Evolutionary conservation across 108 stramenopile genomes (phyloP).

Genomic region (Skeletonema tropicum): DNA sequence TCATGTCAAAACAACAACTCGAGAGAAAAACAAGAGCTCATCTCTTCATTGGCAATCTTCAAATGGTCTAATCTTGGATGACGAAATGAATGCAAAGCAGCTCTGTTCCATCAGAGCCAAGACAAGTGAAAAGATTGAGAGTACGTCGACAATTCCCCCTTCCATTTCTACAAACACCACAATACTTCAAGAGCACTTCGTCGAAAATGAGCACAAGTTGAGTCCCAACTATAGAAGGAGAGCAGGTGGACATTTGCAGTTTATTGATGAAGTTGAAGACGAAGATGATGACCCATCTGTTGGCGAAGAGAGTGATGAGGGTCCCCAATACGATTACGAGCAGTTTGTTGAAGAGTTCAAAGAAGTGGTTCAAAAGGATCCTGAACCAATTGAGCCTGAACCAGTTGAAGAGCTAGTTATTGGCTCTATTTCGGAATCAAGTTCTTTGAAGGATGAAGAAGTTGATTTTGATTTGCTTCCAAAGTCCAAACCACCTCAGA

Average conservation of each 20-base stretch:
- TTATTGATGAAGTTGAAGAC: not conserved
- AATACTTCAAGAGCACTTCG: not conserved
- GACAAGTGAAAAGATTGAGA: not conserved
- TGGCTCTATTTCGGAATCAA: not conserved
- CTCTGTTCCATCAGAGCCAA: not conserved
- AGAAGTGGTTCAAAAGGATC: not conserved
- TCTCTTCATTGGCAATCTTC: not conserved
- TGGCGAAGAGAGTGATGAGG: not conserved
- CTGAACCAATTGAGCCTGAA: not conserved
- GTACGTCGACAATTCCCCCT: not conserved
- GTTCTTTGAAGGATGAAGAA: not conserved
- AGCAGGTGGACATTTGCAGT: not conserved
- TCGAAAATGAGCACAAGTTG: not conserved
- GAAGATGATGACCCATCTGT: not conserved
- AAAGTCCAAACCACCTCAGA: not conserved
- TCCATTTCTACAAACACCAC: not conserved
- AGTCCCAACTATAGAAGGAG: not conserved
- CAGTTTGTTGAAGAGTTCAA: not conserved
- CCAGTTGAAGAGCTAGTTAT: not conserved
- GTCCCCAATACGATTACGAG: not conserved
- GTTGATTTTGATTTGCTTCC: not conserved
- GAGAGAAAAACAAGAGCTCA: not conserved
- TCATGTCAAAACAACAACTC: not conserved
- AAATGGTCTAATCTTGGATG: constrained; percentile 1
- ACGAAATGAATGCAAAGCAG: not conserved